Evolutionary conservation across 1,284 basidiomycete species (phyloP), one percentile per base, ranked within the genome.

Genomic region (Ceratobasidium sp.): DNA sequence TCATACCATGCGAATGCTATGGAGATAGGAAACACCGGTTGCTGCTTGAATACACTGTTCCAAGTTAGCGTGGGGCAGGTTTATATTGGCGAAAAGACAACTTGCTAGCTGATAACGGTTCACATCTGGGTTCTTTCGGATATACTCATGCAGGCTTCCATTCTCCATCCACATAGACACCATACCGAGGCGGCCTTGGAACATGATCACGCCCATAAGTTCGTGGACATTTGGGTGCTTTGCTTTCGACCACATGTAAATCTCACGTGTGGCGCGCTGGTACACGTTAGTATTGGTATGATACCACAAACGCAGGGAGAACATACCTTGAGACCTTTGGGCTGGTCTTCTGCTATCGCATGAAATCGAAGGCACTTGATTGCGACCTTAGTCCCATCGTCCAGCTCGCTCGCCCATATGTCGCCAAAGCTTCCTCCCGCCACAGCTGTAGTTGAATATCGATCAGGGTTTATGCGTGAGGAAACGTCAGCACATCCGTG

Each of bases 121-220:
- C 21, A 28, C 58, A 13, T 32, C n/a, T 44, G 58, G 58, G n/a
- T 13, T 44, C 11, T 41, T 16, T 5, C 32, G 41, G 26, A 61
- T 28, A 26, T 61, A 61, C 18, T 41, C 35, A 14, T 43, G 11
- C 13, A 61, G 58, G 3, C 6, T 46, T 9, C 58, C 58, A 58
- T 58, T 58, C 11, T 32, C 32, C 55, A 58, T 58, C 55, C 55
- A 58, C 8, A n/a, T 18, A 4, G 58, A 43, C 23, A 61, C n/a
- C 38, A 44, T 44, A 5, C 35, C 18, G 6, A 44, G 3, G 11
- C 26, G 41, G 16, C 32, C 28, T 61, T 23, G 58, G 18, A 61
- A 61, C 3, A 38, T 16, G 2, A 41, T 41, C 11, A 61, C n/a
- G 6, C 58, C 58, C 21, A 61, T 7, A 3, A 44, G 58, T 13